Conservation (phyloP, 2,329 filamentous ascomycete species). For the Fusarium foetens region DNA sequence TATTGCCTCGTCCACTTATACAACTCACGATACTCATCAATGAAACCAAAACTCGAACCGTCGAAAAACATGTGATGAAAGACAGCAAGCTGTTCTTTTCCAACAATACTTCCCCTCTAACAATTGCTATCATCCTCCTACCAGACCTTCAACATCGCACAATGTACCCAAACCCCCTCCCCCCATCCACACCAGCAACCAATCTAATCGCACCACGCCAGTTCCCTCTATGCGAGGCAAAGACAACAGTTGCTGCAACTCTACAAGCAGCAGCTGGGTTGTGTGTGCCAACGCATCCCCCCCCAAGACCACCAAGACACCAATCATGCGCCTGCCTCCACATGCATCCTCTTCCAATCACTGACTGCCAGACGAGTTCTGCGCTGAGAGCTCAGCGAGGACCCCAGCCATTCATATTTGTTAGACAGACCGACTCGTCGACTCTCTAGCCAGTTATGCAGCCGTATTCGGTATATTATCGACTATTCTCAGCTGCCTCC, state of each 20-base stretch:
- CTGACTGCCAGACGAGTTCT: slow-evolving; percentile 33
- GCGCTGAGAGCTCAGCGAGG: slow-evolving; percentile 26
- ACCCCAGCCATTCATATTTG: slow-evolving; percentile 27
- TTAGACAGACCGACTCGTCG: slow-evolving; percentile 36
- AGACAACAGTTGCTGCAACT: slow-evolving; percentile 38
- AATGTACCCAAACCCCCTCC: slow-evolving; percentile 14
- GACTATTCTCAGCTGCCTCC: slow-evolving; percentile 28
- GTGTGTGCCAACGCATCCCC: slow-evolving; percentile 42
- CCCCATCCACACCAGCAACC: slow-evolving; percentile 29
- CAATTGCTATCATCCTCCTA: slow-evolving; percentile 25
- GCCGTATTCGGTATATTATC: slow-evolving; percentile 16
- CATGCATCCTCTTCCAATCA: slow-evolving; percentile 40
- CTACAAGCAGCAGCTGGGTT: slow-evolving; percentile 26
- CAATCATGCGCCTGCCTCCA: slow-evolving; percentile 46
- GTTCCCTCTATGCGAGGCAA: slow-evolving; percentile 40
- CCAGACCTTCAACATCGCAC: slow-evolving; percentile 7
- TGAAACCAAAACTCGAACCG: slow-evolving; percentile 13
- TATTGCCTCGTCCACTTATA: slow-evolving; percentile 2
- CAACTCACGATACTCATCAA: not conserved
- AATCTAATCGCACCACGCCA: slow-evolving; percentile 38
- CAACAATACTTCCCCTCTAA: slow-evolving; percentile 27
- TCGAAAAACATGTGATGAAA: slow-evolving; percentile 6
- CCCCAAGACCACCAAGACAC: slow-evolving; percentile 29
- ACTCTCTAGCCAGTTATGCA: slow-evolving; percentile 29
- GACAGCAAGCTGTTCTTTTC: slow-evolving; percentile 2